phyloP scores from a whole-genome alignment of 2,329 filamentous ascomycete genomes.

The Paraconiothyrium sp. region DNA sequence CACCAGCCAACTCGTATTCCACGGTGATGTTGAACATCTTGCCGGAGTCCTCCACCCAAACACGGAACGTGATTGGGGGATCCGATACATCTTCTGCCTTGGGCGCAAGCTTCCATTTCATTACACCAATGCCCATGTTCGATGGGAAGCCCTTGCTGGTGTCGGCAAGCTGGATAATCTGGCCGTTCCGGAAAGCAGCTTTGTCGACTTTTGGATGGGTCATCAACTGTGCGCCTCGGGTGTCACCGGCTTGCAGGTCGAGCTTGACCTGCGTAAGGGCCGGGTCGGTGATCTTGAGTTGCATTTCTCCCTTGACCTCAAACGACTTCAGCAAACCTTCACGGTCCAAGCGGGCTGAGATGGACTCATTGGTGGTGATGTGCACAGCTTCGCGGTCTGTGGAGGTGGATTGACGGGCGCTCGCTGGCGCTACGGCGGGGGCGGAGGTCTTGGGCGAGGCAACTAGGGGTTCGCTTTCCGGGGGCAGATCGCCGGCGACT shows the following conservation, averaged over 20 bases:
- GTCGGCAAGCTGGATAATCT: conserved; percentile 90
- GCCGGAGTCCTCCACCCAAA: conserved; percentile 92
- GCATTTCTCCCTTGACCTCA: conserved; percentile 89
- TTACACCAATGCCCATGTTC: conserved; percentile 90
- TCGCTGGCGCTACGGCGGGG: conserved; percentile 60
- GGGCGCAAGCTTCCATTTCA: conserved; percentile 89
- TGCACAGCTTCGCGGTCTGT: conserved; percentile 86
- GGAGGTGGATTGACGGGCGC: conserved; percentile 70
- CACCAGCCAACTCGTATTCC: conserved; percentile 91
- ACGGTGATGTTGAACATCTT: conserved; percentile 89
- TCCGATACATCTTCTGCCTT: conserved; percentile 81
- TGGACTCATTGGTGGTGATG: conserved; percentile 86
- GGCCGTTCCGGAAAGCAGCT: conserved; percentile 81
- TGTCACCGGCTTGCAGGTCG: conserved; percentile 77
- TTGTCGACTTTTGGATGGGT: conserved; percentile 98
- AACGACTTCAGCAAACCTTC: conserved; percentile 89
- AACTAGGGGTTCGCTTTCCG: conserved; percentile 83
- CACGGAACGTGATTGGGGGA: conserved; percentile 93
- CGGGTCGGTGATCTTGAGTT: conserved; percentile 87
- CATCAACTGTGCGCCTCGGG: conserved; percentile 87
- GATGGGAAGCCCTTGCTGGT: conserved; percentile 87
- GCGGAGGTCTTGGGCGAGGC: conserved; percentile 64
- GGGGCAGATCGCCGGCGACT: conserved; percentile 89
- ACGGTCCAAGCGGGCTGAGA: conserved; percentile 85
- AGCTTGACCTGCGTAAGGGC: conserved; percentile 93